Evolutionary conservation across 306 rosid species (phyloP).

Genomic region (Gillenia trifoliata): DNA sequence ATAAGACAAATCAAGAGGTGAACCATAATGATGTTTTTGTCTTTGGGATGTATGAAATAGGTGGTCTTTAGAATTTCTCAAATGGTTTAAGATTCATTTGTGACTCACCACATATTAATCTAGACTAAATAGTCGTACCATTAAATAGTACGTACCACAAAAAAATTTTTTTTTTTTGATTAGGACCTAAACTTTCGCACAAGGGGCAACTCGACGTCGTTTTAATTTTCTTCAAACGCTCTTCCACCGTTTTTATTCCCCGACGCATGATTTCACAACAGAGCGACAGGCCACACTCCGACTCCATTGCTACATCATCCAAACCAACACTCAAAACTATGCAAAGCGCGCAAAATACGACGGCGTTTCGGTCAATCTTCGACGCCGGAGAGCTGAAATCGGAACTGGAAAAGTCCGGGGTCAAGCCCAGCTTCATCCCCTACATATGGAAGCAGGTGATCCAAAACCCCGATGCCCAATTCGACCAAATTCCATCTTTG

Average conservation of each 20-base stretch:
- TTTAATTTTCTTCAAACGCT: too few relatives aligned
- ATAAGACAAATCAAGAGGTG: too few relatives aligned
- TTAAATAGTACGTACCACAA: too few relatives aligned
- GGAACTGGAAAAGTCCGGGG: conserved; percentile 42
- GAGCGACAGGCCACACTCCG: not conserved
- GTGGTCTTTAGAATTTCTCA: too few relatives aligned
- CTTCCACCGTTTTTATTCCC: not conserved
- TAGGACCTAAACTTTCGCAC: too few relatives aligned
- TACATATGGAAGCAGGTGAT: conserved; percentile 61
- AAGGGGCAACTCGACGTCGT: too few relatives aligned
- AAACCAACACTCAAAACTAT: not conserved
- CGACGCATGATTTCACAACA: not conserved
- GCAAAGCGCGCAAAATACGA: conserved; percentile 21
- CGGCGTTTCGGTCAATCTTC: conserved; percentile 68
- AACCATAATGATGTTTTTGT: too few relatives aligned
- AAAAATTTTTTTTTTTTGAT: too few relatives aligned
- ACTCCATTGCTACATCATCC: not conserved
- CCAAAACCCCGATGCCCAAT: conserved; percentile 34
- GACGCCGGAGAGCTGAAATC: conserved; percentile 55
- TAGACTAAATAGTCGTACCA: too few relatives aligned
- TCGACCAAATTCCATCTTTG: conserved; percentile 58
- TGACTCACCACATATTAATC: too few relatives aligned
- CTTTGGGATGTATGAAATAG: too few relatives aligned
- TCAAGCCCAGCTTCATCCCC: conserved; percentile 57
- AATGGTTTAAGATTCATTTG: too few relatives aligned